Base-by-base conservation (phyloP, 768 basidiomycete genomes). In the Hemileccinum impolitum region DNA sequence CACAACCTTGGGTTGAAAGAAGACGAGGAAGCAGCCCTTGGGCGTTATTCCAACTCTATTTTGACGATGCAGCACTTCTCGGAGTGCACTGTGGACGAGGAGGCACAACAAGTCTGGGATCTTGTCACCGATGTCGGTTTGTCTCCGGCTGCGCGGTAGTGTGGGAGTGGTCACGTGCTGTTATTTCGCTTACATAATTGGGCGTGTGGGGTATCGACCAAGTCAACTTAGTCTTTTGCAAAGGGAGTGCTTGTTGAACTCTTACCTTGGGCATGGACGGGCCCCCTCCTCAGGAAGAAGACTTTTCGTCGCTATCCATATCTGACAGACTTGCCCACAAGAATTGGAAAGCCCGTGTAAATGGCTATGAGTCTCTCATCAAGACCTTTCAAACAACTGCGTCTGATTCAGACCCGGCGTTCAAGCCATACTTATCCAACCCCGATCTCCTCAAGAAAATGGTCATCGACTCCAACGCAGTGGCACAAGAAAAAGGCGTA, bases 291-390 rank as follows among this genome's bases (percentile, higher is more conserved):
- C 87, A 80, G 60, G 94, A 96, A 74, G 94, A 96, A 73, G 94
- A 98, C 70, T 97, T 94, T 67, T 84, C 84, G 38, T 63, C 76
- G 25, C 77, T 97, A 43, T 73, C 90, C 18, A 78, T 96, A 40
- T 69, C 80, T 12, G 92, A 95, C 56, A 70, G 94, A 39, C 84
- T 95, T 48, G 72, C 81, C 6, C 92, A 97, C 76, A 98, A 97
- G 79, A 95, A 95, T 67, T 99, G 96, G 96, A 98, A 98, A 71
- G 96, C 96, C 50, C 85, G 96, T 58, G 82, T 95, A 61, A 92
- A 83, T 67, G 96, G 82, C 53, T 99, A 98, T 68, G 89, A 91
- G 64, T 71, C 86, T 18, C 81, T 98, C 55, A 81, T 87, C 73
- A 86, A 88, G 70, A 84, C 80, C 50, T 96, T 96, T 67, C 83